Percentiles rank a stretch among this genome's conserved stretches.
Evolutionary conservation across 1,284 basidiomycete species (phyloP).

Genomic region (Cryptococcus sp.): DNA sequence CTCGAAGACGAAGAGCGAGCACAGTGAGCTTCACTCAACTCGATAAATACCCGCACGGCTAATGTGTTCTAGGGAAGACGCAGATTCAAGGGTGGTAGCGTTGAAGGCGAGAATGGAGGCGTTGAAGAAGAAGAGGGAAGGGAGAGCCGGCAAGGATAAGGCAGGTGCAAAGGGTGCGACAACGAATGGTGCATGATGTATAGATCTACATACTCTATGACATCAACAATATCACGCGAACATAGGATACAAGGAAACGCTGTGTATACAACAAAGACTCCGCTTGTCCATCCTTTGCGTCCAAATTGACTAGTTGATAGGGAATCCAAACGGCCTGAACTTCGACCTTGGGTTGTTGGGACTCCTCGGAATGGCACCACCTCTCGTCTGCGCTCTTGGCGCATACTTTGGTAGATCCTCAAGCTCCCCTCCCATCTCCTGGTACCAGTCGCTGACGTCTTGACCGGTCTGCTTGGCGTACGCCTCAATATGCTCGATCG

Average conservation of each 20-base stretch:
- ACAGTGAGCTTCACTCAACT: constrained; percentile 41
- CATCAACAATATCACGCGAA: no score
- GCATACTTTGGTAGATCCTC: background rate
- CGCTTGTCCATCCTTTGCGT: no score
- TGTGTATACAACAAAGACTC: background rate
- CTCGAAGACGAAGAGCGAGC: constrained; percentile 46
- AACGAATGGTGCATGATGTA: constrained; percentile 2
- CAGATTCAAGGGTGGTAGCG: constrained; percentile 41
- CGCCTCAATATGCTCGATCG: constrained; percentile 16
- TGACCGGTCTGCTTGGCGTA: constrained; percentile 27
- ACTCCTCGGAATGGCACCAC: constrained; percentile 5
- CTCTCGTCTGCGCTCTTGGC: constrained; percentile 4
- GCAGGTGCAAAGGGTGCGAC: background rate
- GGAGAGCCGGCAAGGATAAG: constrained; percentile 10
- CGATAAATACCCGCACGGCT: background rate
- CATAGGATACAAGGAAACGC: background rate
- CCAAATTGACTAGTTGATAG: constrained; percentile 9
- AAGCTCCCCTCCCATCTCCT: constrained; percentile 14
- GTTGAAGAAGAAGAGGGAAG: constrained; percentile 37
- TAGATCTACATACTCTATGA: no score
- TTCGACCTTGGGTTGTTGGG: background rate
- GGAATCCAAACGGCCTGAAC: constrained; percentile 1
- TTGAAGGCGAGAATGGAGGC: constrained; percentile 44
- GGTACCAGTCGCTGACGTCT: constrained; percentile 25
- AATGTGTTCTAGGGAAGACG: constrained; percentile 40